Evolutionary conservation across 2,329 filamentous ascomycete genomes (phyloP).

Genomic region (Aspergillus glaucus): DNA sequence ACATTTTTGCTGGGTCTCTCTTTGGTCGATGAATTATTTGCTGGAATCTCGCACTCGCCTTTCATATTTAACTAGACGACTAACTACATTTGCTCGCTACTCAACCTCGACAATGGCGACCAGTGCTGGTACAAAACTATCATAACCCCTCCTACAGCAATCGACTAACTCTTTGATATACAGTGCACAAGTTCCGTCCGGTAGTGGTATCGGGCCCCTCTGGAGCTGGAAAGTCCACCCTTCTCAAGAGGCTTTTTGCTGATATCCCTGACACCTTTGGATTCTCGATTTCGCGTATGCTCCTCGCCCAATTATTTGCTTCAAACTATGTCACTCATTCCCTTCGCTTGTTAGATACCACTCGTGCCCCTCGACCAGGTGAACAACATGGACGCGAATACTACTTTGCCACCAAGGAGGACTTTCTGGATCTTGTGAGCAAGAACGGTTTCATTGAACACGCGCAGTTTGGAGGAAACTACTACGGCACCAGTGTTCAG

Average conservation of each 20-base stretch:
- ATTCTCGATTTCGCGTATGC: conserved; percentile 36
- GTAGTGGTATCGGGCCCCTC: conserved; percentile 38
- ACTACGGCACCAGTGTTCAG: conserved; percentile 76
- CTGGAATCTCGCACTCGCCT: conserved; percentile 6
- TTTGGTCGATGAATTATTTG: conserved; percentile 16
- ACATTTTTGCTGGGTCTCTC: neutral
- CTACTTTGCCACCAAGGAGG: conserved; percentile 63
- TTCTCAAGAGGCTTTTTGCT: conserved; percentile 37
- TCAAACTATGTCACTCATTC: neutral
- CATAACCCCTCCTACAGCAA: neutral
- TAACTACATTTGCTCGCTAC: neutral
- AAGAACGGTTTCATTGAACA: conserved; percentile 75
- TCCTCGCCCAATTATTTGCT: conserved; percentile 4
- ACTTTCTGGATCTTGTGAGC: conserved; percentile 63
- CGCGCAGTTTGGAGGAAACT: conserved; percentile 77
- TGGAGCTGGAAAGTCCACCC: conserved; percentile 38
- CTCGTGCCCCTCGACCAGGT: conserved; percentile 65
- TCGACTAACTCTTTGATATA: conserved; percentile 1
- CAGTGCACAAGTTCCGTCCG: conserved; percentile 29
- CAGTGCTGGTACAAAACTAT: conserved; percentile 15
- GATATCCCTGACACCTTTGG: conserved; percentile 39
- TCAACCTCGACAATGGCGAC: conserved; percentile 17
- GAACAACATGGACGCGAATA: conserved; percentile 76
- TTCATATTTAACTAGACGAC: conserved; percentile 1
- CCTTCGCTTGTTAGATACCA: conserved; percentile 56